Conservation (phyloP, 2,329 filamentous ascomycete genomes). For the Fusarium beomiforme region DNA sequence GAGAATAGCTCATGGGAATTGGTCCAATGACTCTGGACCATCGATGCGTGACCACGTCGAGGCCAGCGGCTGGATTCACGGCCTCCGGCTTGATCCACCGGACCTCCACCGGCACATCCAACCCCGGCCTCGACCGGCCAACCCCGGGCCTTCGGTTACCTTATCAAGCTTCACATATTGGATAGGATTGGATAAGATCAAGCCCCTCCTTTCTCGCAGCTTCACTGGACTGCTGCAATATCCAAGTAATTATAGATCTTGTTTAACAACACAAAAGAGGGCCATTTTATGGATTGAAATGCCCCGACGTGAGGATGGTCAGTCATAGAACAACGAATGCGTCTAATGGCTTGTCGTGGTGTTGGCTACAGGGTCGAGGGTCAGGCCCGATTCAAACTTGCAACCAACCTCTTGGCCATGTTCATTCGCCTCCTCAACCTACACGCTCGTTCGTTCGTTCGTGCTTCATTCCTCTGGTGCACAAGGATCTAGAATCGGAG, state of each 20-base stretch:
- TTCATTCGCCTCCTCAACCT: not conserved
- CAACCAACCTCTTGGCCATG: not conserved
- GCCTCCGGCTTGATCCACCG: slow-evolving; percentile 38
- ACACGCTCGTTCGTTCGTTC: not conserved
- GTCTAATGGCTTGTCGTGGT: slow-evolving; percentile 10
- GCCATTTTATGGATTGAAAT: slow-evolving; percentile 4
- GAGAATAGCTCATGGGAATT: slow-evolving; percentile 34
- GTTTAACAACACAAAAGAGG: not conserved
- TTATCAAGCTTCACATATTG: slow-evolving; percentile 19
- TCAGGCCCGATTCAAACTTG: slow-evolving; percentile 8
- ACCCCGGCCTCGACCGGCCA: slow-evolving; percentile 33
- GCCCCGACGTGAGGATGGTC: not conserved
- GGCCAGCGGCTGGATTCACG: slow-evolving; percentile 37
- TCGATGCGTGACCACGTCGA: slow-evolving; percentile 44
- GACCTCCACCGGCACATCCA: slow-evolving; percentile 32
- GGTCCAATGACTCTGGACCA: slow-evolving; percentile 32
- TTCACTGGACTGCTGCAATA: not conserved
- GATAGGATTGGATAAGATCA: slow-evolving; percentile 12
- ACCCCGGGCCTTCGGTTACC: slow-evolving; percentile 23
- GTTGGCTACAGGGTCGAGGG: not conserved
- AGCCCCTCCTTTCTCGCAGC: not conserved
- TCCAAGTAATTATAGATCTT: not conserved
- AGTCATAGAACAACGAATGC: not conserved
- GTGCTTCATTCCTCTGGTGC: not conserved
- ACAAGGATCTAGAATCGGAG: not conserved